Base-by-base conservation (phyloP, 805 yeast genomes). In the Jamesozyma jinghongensis region DNA sequence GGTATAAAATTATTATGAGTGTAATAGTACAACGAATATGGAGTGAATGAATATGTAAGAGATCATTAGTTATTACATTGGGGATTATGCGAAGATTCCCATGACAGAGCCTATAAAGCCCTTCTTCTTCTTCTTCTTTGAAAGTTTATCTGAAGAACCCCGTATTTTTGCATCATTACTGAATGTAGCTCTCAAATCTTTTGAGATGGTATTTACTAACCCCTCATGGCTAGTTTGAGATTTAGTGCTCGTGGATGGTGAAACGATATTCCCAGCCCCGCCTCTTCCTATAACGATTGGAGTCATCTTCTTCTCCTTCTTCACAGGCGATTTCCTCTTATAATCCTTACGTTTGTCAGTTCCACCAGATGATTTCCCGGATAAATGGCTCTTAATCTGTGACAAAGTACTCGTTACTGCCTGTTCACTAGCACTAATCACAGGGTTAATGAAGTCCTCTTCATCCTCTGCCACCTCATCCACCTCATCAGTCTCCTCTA, bases 401-500 rank as follows among this genome's bases (percentile, higher is more conserved):
- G 42, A 34, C 4, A 39, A 18, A 7, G 35, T 22, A 20, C 29
- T 34, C 1, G 38, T 34, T 1, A 39, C 22, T 18, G 20, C 29
- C n/a, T 39, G 28, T 30, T 39, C 42, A 13, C 37, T 18, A 8
- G 16, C 3, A n/a, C 34, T 27, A 4, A 39, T 17, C 4, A 39
- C 19, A 20, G 42, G 42, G 27, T 22, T 34, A 34, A 39, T 39
- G n/a, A 29, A 34, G 19, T 41, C 39, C 3, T 39, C 35, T 27
- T 25, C 19, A 26, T 32, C 29, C 3, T 31, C 17, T 14, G 16
- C n/a, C 8, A 17, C 17, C 6, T 19, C 16, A 36, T 35, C 34
- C 12, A 31, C 28, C 7, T 14, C 22, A 6, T 53, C 63, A 7
- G 6, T 10, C 2, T 59, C 62, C 32, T 78, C 85, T 5, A 78